phyloP scores from a whole-genome alignment of 73 alveolate species.

The Uronychia binucleata region DNA sequence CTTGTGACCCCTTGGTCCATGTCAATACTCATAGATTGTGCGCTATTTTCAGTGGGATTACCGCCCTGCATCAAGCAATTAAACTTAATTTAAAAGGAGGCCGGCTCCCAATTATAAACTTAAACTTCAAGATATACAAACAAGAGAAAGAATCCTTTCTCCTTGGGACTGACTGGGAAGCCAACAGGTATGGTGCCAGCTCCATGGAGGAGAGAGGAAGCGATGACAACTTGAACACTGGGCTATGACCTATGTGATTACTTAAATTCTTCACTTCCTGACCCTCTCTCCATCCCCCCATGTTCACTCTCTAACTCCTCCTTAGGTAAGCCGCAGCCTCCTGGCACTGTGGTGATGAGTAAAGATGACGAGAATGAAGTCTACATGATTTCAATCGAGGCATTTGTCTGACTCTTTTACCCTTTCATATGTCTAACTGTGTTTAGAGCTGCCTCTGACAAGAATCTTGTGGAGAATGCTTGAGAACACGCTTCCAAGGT shows the following conservation, averaged over 20 bases:
- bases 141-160: not conserved
- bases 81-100: not conserved
- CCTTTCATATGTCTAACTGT: not conserved
- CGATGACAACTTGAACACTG: not conserved
- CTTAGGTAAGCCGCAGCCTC: not conserved
- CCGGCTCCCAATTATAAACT: not conserved
- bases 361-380: not conserved
- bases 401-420: not conserved
- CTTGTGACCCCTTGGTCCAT: not conserved
- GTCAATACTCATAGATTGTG: not conserved
- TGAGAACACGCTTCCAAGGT: not conserved
- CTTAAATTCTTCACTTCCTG: not conserved
- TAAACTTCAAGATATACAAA: not conserved
- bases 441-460: not conserved
- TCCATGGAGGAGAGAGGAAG: not conserved
- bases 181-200: not conserved
- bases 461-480: not conserved
- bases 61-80: not conserved
- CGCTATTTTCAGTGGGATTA: not conserved
- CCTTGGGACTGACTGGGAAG: not conserved
- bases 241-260: not conserved
- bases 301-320: not conserved
- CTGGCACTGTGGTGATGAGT: not conserved
- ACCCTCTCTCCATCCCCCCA: not conserved
- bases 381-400: not conserved